Percentiles rank a stretch among this genome's conserved stretches.
Conservation (phyloP, 164 flowering plant species). For the Sextonia rubra region DNA sequence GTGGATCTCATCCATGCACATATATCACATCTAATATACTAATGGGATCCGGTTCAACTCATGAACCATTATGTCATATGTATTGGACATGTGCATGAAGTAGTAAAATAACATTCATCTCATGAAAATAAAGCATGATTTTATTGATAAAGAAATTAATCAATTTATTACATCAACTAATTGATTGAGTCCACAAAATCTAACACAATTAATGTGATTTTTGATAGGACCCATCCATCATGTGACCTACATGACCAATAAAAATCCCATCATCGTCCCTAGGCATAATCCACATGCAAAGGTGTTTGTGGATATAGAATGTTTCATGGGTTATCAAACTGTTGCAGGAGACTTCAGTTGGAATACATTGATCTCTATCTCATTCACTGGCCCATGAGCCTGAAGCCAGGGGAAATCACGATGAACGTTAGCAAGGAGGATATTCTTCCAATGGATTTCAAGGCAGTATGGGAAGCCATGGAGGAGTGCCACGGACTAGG, state of each 20-base stretch:
- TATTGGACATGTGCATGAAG: too few species aligned
- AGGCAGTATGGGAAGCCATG: constrained; percentile 13
- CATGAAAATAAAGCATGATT: too few species aligned
- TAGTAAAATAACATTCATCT: too few species aligned
- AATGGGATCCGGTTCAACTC: too few species aligned
- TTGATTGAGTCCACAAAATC: too few species aligned
- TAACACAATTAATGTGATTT: too few species aligned
- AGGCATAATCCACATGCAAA: neutral
- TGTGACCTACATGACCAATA: neutral
- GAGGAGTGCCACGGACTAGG: constrained; percentile 18
- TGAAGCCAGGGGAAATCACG: neutral
- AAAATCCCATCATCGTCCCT: neutral
- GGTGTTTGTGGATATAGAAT: neutral
- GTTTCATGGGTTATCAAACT: neutral
- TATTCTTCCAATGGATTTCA: constrained; percentile 10
- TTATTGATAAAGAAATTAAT: too few species aligned
- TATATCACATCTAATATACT: too few species aligned
- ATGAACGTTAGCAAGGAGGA: neutral
- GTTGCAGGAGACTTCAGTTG: constrained; percentile 12
- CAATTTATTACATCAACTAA: too few species aligned
- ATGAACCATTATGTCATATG: too few species aligned
- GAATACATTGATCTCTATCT: constrained; percentile 20
- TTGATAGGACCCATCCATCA: neutral
- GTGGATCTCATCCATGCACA: too few species aligned
- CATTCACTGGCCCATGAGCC: constrained; percentile 13